Base-by-base conservation (phyloP, 2,329 filamentous ascomycete species). In the Bipolaris bicolor region DNA sequence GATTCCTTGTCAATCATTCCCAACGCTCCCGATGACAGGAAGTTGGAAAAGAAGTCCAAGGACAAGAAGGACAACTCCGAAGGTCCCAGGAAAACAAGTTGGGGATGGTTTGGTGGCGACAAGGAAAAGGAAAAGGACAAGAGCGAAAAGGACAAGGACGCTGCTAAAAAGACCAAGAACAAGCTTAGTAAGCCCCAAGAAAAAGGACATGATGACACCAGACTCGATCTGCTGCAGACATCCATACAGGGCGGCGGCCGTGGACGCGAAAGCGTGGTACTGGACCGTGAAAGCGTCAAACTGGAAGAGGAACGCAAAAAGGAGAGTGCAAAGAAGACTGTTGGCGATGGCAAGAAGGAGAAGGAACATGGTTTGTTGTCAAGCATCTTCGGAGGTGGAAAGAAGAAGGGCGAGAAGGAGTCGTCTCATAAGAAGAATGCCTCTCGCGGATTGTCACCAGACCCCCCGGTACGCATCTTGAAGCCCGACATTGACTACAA, bases 401-500 rank as follows among this genome's bases (percentile, higher is more conserved):
- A 96, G 80, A 96, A 94, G 81, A 96, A 92, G 77, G 83, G 86
- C 55, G 90, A 94, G 56, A 88, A 88, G 65, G 91, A 96, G 53
- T 84, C 84, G 33, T 82, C 83, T 56, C 84, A 87, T 65, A 93
- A 91, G 79, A 96, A 93, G 77, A 84, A 82, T 33, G 87, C 89
- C 65, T 83, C 82, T 7, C 86, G 92, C 52, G 87, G 89, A 5
- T 80, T 91, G 7, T 96, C 93, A 0, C 93, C 94, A 2, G 92
- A 97, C 40, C 83, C 85, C 11, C 81, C 84, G 0, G 86, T 87
- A 62, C 88, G 89, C 49, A 83, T 88, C 34, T 80, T 96, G 52
- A 89, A 88, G 63, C 90, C 95, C 4, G 94, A 98, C 71, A 84
- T 97, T 61, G 94, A 98, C 76, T 99, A 97, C 77, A 91, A 92